Evolutionary conservation across 176 grass and related monocot species (phyloP).

Genomic region (Triticum timopheevii): DNA sequence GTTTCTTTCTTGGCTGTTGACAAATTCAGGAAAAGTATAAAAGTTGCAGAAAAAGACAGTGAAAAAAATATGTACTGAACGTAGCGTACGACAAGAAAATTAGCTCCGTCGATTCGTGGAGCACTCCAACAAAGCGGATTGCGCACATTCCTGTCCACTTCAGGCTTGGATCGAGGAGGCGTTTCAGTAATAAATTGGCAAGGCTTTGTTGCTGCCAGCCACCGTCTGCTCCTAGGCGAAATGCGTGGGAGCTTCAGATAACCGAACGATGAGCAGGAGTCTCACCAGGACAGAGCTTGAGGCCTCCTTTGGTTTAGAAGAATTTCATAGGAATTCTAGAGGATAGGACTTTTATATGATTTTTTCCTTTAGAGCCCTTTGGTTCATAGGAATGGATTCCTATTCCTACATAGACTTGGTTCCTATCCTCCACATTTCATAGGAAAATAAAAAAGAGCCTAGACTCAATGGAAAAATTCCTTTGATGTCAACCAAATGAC

Average conservation of each 20-base stretch:
- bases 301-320: too few species aligned
- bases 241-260: background rate
- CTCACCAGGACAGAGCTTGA: background rate
- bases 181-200: background rate
- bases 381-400: too few species aligned
- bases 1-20: conserved; percentile 20
- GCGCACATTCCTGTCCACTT: background rate
- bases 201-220: background rate
- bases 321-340: too few species aligned
- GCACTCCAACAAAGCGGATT: background rate
- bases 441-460: too few species aligned
- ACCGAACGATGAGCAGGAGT: background rate
- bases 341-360: too few species aligned
- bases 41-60: background rate
- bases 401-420: too few species aligned
- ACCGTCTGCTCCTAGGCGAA: background rate
- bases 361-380: too few species aligned
- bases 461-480: too few species aligned
- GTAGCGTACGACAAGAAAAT: background rate
- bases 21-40: background rate
- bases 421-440: too few species aligned
- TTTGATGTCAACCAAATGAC: too few species aligned
- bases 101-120: background rate
- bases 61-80: background rate
- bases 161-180: background rate